phyloP scores from a whole-genome alignment of 2,329 filamentous ascomycete species.

The Beauveria pseudobassiana region DNA sequence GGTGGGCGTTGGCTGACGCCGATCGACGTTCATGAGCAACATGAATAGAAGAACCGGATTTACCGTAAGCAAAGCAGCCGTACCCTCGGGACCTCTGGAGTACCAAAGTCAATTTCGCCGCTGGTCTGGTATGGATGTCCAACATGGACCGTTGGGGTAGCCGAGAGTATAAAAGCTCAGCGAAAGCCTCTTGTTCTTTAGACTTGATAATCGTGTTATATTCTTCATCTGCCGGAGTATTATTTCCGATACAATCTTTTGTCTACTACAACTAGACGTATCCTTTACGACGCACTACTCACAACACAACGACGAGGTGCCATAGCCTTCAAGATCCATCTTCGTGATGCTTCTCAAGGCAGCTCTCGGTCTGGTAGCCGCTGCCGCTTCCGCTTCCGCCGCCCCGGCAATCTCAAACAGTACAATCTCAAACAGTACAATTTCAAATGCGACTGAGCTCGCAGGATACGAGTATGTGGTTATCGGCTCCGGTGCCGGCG shows the following conservation, averaged over 20 bases:
- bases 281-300: background rate
- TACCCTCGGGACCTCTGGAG: background rate
- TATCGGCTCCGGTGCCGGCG: conserved; percentile 53
- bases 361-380: conserved; percentile 16
- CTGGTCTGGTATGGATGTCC: background rate
- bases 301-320: background rate
- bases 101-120: background rate
- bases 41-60: background rate
- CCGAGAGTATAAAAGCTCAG: background rate
- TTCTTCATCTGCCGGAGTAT: background rate
- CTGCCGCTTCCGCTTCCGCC: conserved; percentile 10
- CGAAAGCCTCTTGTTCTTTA: background rate
- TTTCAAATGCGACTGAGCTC: conserved; percentile 19
- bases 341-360: conserved; percentile 2
- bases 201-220: background rate
- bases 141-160: background rate
- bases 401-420: conserved; percentile 16
- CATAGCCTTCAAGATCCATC: background rate
- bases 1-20: background rate
- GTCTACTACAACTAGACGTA: background rate
- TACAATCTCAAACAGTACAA: conserved; percentile 15
- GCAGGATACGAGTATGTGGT: conserved; percentile 53
- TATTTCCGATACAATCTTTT: background rate
- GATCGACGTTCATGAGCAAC: background rate
- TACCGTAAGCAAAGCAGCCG: background rate